Evolutionary conservation across 495 filamentous ascomycete species (phyloP), one percentile per base, ranked within the genome.

Genomic region (Penicillium paxilli): DNA sequence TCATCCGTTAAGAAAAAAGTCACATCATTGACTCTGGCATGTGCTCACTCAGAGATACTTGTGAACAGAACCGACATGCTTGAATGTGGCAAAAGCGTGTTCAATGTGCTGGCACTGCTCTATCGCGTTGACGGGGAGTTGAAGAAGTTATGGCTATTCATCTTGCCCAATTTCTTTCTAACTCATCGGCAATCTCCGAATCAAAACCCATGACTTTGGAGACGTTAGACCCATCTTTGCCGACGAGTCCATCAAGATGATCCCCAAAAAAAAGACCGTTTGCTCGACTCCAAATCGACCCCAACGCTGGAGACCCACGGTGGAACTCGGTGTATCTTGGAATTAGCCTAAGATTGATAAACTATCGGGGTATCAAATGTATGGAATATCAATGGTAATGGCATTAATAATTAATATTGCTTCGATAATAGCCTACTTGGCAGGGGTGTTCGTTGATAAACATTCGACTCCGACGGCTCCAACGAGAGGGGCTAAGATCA

Each of bases 51-150:
- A 21, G 68, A 71, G 44, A 71, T 69, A 21, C 56, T 65, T 5
- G 68, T 71, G 44, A 67, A 67, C 23, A 71, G 54, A 26, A 71
- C 68, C 26, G 68, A 71, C 68, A 71, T 71, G 48, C 21, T 54
- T 49, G 16, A 11, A 33, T 40, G 5, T 21, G 11, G 22, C 20
- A 17, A 25, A 33, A 24, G 24, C n/a, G n/a, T n/a, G n/a, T n/a
- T n/a, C n/a, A n/a, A n/a, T n/a, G 24, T 16, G 20, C 22, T 6
- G 9, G 21, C 8, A 10, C 21, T 3, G 19, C 23, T 23, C 23
- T 35, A 22, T 23, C 20, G 23, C 47, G 19, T 38, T 8, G 16
- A 33, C 11, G 44, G 44, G 33, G 33, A 37, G 17, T 32, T 53
- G 38, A 53, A 54, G 33, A 14, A 14, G 40, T 55, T 57, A 54